Percentiles rank a stretch among this genome's conserved stretches.
phyloP scores from a whole-genome alignment of 2,329 filamentous ascomycete genomes.

The Achaetomium macrosporum region DNA sequence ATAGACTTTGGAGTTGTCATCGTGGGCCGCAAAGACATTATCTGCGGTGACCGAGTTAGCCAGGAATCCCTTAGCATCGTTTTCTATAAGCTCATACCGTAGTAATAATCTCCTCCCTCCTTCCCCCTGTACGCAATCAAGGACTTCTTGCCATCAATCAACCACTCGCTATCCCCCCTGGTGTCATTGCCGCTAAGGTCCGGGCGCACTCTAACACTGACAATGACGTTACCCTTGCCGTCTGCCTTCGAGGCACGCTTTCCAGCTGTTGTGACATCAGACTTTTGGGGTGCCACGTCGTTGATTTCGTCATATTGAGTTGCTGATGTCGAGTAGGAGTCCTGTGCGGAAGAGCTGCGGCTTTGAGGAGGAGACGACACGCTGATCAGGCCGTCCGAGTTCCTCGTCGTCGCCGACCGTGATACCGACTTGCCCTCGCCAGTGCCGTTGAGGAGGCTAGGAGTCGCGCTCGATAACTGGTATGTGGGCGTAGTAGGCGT shows the following conservation, averaged over 20 bases:
- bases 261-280: conserved; percentile 30
- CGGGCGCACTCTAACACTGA: conserved; percentile 89
- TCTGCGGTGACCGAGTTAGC: conserved; percentile 48
- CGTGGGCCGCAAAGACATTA: conserved; percentile 91
- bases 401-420: conserved; percentile 54
- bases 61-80: conserved; percentile 10
- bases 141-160: conserved; percentile 78
- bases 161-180: conserved; percentile 76
- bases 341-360: conserved; percentile 84
- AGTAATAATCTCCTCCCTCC: conserved; percentile 87
- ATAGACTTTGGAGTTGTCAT: conserved; percentile 92
- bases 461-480: conserved; percentile 48
- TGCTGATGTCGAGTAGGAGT: conserved; percentile 84
- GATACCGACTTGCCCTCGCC: conserved; percentile 70
- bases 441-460: conserved; percentile 73
- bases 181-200: conserved; percentile 62
- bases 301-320: conserved; percentile 80
- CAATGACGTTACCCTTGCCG: conserved; percentile 87
- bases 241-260: conserved; percentile 56
- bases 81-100: conserved; percentile 54
- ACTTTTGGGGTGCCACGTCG: conserved; percentile 42
- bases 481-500: conserved; percentile 50
- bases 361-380: conserved; percentile 81
- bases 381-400: conserved; percentile 70
- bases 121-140: conserved; percentile 79